phyloP scores from a whole-genome alignment of 2,329 filamentous ascomycete genomes.

The Leptographium flavum region DNA sequence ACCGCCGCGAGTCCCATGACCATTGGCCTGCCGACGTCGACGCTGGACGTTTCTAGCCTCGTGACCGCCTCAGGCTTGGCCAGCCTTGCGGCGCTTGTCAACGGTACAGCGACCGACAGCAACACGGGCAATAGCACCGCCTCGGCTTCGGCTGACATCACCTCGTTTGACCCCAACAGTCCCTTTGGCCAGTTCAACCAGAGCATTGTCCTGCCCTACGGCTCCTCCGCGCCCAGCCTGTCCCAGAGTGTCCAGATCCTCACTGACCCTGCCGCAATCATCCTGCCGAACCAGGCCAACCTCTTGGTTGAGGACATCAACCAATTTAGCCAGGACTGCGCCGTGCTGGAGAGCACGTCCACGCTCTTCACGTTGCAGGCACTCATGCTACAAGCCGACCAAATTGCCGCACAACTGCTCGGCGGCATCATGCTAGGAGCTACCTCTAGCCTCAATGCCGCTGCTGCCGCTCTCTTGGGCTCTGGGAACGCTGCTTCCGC shows the following conservation, averaged over 20 bases:
- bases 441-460: slow-evolving; percentile 5
- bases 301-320: slow-evolving; percentile 21
- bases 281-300: slow-evolving; percentile 18
- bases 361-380: slow-evolving; percentile 17
- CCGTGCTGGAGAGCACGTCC: slow-evolving; percentile 14
- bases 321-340: slow-evolving; percentile 20
- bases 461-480: slow-evolving; percentile 4
- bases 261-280: slow-evolving; percentile 23
- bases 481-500: background rate
- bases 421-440: slow-evolving; percentile 13
- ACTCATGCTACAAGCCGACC: slow-evolving; percentile 15
- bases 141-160: slow-evolving; percentile 7
- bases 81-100: too few relatives aligned
- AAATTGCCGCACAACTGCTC: slow-evolving; percentile 16
- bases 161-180: slow-evolving; percentile 16
- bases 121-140: slow-evolving; percentile 5
- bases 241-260: slow-evolving; percentile 18
- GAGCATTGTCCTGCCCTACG: slow-evolving; percentile 21
- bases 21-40: slow-evolving; percentile 12
- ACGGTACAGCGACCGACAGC: too few relatives aligned
- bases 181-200: slow-evolving; percentile 21
- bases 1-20: slow-evolving; percentile 22
- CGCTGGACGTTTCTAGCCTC: too few relatives aligned
- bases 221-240: slow-evolving; percentile 16
- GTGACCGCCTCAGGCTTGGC: too few relatives aligned